These are phyloP conservation scores for Emericellopsis terricola DNA, from an alignment of 495 filamentous ascomycete species.

Conservation along the genomic window DNA sequence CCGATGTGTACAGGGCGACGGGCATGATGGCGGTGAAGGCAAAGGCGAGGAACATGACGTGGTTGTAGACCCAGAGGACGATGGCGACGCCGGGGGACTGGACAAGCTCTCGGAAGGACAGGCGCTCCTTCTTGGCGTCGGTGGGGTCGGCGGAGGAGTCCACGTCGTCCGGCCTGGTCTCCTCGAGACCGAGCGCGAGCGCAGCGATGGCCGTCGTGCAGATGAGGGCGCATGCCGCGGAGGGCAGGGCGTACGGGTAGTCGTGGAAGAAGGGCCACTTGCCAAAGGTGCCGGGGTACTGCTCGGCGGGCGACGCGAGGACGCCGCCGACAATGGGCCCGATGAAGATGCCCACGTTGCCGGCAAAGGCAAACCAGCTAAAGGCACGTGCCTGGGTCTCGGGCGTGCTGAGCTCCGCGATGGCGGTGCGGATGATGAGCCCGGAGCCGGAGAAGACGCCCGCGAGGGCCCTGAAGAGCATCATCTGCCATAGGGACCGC, in stretches of 20 bases:
- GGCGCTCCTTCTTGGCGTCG: conserved; percentile 12
- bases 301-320: conserved; percentile 39
- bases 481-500: conserved; percentile 43
- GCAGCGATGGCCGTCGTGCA: conserved; percentile 29
- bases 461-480: conserved; percentile 42
- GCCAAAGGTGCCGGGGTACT: conserved; percentile 37
- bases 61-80: conserved; percentile 41
- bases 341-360: conserved; percentile 51
- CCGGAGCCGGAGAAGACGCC: conserved; percentile 52
- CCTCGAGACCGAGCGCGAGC: conserved; percentile 33
- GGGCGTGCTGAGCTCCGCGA: conserved; percentile 47
- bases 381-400: conserved; percentile 51
- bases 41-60: conserved; percentile 43
- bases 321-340: conserved; percentile 47
- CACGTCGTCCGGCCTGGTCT: conserved; percentile 21
- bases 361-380: conserved; percentile 50
- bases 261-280: conserved; percentile 33
- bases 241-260: conserved; percentile 48
- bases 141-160: neutral
- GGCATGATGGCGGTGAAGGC: conserved; percentile 46
- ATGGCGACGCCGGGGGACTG: conserved; percentile 38
- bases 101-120: conserved; percentile 37
- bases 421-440: conserved; percentile 53
- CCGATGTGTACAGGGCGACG: conserved; percentile 41
- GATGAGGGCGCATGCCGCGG: conserved; percentile 31